phyloP scores from a whole-genome alignment of 306 rosid species.

The Macrotyloma uniflorum region DNA sequence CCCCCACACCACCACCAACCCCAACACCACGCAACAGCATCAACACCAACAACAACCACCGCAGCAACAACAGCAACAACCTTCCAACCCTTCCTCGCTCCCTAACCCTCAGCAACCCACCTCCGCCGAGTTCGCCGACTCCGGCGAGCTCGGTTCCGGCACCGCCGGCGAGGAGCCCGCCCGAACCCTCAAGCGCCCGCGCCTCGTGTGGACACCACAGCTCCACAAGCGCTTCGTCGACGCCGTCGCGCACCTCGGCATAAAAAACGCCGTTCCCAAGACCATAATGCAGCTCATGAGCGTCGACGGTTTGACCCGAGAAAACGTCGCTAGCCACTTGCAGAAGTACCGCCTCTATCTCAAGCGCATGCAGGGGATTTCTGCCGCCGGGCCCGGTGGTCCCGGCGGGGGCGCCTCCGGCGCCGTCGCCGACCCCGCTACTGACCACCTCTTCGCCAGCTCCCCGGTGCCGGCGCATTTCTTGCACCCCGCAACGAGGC shows the following conservation, averaged over 20 bases:
- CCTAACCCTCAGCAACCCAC: conserved; percentile 52
- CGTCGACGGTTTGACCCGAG: conserved; percentile 94
- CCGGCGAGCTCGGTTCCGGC: conserved; percentile 85
- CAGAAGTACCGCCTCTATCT: conserved; percentile 95
- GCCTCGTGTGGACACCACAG: conserved; percentile 97
- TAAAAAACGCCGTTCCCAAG: conserved; percentile 95
- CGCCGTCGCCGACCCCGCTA: conserved; percentile 58
- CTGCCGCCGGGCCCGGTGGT: conserved; percentile 47
- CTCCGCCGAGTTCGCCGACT: conserved; percentile 82
- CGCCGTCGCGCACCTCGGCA: conserved; percentile 94
- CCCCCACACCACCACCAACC: conserved; percentile 41
- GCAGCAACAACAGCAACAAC: not conserved
- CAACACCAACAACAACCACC: conserved; percentile 44
- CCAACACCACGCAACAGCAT: conserved; percentile 32
- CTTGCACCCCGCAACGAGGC: conserved; percentile 66
- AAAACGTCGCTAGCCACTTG: conserved; percentile 94
- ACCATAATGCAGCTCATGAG: conserved; percentile 99
- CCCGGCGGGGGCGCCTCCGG: conserved; percentile 44
- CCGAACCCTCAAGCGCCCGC: conserved; percentile 88
- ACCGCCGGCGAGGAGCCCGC: conserved; percentile 92
- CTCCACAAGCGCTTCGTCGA: conserved; percentile 96
- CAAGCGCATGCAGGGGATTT: conserved; percentile 91
- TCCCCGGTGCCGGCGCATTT: conserved; percentile 90
- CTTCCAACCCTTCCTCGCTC: conserved; percentile 48
- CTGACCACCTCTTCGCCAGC: conserved; percentile 91